Evolutionary conservation across 2,329 filamentous ascomycete genomes (phyloP).

Genomic region (Harringtonia aguacate): DNA sequence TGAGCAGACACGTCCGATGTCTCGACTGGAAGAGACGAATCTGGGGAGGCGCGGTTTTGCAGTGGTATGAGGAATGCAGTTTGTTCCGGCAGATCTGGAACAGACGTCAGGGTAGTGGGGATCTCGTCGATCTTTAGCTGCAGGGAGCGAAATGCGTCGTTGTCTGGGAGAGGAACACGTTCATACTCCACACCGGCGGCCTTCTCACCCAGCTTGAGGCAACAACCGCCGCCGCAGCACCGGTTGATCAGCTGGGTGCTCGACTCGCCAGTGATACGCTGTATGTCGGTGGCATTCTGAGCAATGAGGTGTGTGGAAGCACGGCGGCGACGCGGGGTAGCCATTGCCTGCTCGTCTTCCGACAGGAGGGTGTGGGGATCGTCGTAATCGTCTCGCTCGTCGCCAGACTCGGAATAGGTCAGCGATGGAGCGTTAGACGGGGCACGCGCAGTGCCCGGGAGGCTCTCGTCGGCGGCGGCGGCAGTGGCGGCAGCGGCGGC

Average conservation of each 20-base stretch:
- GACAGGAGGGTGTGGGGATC: conserved; percentile 28
- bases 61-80: conserved; percentile 60
- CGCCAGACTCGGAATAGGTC: conserved; percentile 50
- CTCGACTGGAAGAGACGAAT: conserved; percentile 8
- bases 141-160: conserved; percentile 73
- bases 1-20: not conserved
- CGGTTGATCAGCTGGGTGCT: conserved; percentile 50
- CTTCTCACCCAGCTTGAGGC: conserved; percentile 36
- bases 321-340: conserved; percentile 38
- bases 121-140: conserved; percentile 67
- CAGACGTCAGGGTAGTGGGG: conserved; percentile 59
- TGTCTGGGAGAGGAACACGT: conserved; percentile 55
- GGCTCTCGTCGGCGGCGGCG: conserved; percentile 27
- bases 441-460: conserved; percentile 31
- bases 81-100: conserved; percentile 63
- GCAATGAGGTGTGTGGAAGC: conserved; percentile 60
- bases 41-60: conserved; percentile 22
- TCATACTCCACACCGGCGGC: conserved; percentile 40
- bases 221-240: conserved; percentile 56
- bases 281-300: conserved; percentile 50
- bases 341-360: conserved; percentile 12
- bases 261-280: conserved; percentile 53
- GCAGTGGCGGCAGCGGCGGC: conserved; percentile 13
- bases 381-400: conserved; percentile 43
- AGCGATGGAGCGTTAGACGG: conserved; percentile 49